Evolutionary conservation across 2,329 filamentous ascomycete species (phyloP), one percentile per base, ranked within the genome.

Genomic region (Proliferodiscus dingleyae): DNA sequence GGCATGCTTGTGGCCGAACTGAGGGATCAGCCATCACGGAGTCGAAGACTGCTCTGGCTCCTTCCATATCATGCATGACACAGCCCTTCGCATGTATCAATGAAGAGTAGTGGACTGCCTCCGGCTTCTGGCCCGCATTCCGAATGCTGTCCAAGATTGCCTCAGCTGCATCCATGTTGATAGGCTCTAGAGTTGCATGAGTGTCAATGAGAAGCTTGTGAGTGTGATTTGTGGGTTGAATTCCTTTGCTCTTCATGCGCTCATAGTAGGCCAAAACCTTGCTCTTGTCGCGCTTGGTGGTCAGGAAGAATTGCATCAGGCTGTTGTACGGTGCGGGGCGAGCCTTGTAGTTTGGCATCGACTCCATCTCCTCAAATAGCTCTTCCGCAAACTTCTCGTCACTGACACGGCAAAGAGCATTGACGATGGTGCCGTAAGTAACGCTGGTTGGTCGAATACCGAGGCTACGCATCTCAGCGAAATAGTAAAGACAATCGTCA

Each of bases 231-330:
- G 93, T 97, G 2, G 93, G 91, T 49, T 86, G 74, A 63, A 98
- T 98, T 46, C 83, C 81, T 71, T 85, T 87, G 18, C 80, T 76
- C 64, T 85, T 81, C 93, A 98, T 97, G 52, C 91, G 87, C 67
- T 95, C 85, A 64, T 95, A 97, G 75, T 97, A 98, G 24, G 83
- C 77, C 19, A 98, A 76, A 4, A 96, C 91, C 80, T 97, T 97
- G 66, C 76, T 72, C 70, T 93, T 91, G 67, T 98, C 91, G 43
- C 89, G 88, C 79, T 97, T 97, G 45, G 91, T 97, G 46, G 88
- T 95, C 57, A 97, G 75, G 79, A 97, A 98, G 72, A 95, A 97
- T 66, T 98, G 93, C 81, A 98, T 98, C 83, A 98, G 87, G 68
- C 89, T 95, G 74, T 98, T 96, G 76, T 98, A 98, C 1, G 93